Base-by-base conservation (phyloP, 176 grass and related monocot genomes). In the Chrysopogon serrulatus region DNA sequence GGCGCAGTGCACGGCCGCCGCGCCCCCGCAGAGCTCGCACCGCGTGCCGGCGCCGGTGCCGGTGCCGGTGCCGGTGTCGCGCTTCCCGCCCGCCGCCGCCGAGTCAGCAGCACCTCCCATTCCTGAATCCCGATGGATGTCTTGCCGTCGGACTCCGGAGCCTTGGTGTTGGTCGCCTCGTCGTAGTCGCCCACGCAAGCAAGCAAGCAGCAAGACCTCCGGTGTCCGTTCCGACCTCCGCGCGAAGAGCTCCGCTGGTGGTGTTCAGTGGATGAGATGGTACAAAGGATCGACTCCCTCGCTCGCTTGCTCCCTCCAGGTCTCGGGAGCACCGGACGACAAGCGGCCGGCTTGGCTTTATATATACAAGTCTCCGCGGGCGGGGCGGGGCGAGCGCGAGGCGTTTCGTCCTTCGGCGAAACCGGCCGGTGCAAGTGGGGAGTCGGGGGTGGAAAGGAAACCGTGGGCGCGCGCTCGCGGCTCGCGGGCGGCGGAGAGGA, bases 1-100 rank as follows among this genome's bases (percentile, higher is more conserved):
- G 23, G 90, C 90, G 87, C 96, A 98, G 87, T 98, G 94, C 73
- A 98, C 93, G 6, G 83, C 84, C 19, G 93, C 93, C 11, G 33
- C 84, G 37, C 36, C 80, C 4, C 68, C 83, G 82, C 92, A 93
- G 15, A 95, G 90, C 56, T 91, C 95, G 84, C 95, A 97, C 36
- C 23, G 31, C 65, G 34, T 59, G 16, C 76, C 56, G 4, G 62
- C 34, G 65, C 63, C 48, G 48, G 6, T 21, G 48, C 17, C 19
- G n/a, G n/a, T n/a, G n/a, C n/a, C n/a, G n/a, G n/a, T n/a, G n/a
- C n/a, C n/a, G n/a, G n/a, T n/a, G n/a, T n/a, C n/a, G n/a, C n/a
- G n/a, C n/a, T n/a, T n/a, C n/a, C n/a, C n/a, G n/a, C n/a, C n/a
- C n/a, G n/a, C n/a, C n/a, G n/a, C n/a, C n/a, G n/a, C n/a, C n/a